Percentiles rank a stretch among this genome's conserved stretches.
Conservation (phyloP, 371 early-diverging fungal species). For the Furculomyces boomerangus region DNA sequence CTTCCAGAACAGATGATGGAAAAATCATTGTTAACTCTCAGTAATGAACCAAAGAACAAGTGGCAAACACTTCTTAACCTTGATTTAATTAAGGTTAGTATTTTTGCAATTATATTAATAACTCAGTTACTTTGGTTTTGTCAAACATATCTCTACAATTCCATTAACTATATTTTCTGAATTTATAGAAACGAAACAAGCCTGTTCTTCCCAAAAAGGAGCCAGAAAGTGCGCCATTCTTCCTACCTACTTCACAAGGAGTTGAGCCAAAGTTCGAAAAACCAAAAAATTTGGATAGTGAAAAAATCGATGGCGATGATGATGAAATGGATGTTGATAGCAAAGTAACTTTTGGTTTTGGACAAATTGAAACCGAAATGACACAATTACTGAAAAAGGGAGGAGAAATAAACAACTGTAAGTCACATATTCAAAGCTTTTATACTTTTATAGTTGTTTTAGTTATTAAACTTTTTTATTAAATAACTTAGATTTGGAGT, state of each 20-base stretch:
- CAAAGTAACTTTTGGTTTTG: conserved; percentile 24
- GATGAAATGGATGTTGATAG: conserved; percentile 16
- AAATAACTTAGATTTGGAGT: conserved; percentile 1
- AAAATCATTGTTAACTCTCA: conserved; percentile 67
- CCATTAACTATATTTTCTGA: neutral
- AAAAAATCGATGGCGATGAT: neutral
- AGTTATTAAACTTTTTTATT: neutral
- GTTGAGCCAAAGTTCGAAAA: neutral
- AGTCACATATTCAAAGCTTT: neutral
- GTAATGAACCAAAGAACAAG: conserved; percentile 56
- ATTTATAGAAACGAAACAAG: conserved; percentile 56
- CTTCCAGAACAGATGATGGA: conserved; percentile 9
- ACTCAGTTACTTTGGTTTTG: too few relatives aligned
- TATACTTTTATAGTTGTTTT: neutral
- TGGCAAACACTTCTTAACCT: conserved; percentile 80
- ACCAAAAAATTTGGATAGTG: too few relatives aligned
- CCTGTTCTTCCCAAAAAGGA: conserved; percentile 72
- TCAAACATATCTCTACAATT: too few relatives aligned
- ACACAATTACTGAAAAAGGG: conserved; percentile 27
- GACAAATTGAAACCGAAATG: conserved; percentile 39
- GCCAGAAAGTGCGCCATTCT: conserved; percentile 84
- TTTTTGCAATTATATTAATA: too few relatives aligned
- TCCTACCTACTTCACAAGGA: conserved; percentile 46
- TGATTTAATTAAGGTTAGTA: conserved; percentile 69
- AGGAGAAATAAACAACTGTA: neutral